phyloP scores from a whole-genome alignment of 2,329 filamentous ascomycete species.

The Trichoderma polysporum region DNA sequence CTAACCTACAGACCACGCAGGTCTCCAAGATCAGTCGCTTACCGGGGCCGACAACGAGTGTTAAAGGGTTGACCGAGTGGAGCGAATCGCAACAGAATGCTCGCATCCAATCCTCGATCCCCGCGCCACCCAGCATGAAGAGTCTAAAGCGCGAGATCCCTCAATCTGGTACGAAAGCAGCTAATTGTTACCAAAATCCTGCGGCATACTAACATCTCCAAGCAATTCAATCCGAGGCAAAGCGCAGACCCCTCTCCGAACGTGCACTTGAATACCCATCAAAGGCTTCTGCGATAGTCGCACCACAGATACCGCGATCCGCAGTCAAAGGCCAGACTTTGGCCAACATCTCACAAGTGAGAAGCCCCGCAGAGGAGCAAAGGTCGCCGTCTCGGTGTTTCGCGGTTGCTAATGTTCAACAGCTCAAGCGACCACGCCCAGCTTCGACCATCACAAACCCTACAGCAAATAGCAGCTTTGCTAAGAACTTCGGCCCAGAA shows the following conservation, averaged over 20 bases:
- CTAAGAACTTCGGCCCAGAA: conserved; percentile 57
- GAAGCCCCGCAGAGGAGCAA: conserved; percentile 3
- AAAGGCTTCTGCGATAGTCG: conserved; percentile 40
- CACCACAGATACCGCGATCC: conserved; percentile 43
- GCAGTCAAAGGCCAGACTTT: conserved; percentile 48
- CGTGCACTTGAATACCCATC: conserved; percentile 51
- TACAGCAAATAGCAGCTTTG: conserved; percentile 49
- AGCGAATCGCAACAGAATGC: conserved; percentile 61
- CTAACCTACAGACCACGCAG: conserved; percentile 28
- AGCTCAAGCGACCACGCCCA: conserved; percentile 43
- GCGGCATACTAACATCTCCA: conserved; percentile 15
- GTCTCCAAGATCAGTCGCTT: conserved; percentile 35
- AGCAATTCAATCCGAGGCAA: conserved; percentile 57
- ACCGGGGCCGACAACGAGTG: conserved; percentile 31
- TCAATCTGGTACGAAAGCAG: conserved; percentile 40
- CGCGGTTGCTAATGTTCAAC: conserved; percentile 17
- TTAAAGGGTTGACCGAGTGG: conserved; percentile 50
- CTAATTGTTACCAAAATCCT: not conserved
- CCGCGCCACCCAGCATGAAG: conserved; percentile 40
- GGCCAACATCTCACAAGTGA: conserved; percentile 33
- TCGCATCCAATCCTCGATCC: conserved; percentile 45
- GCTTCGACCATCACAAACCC: conserved; percentile 34
- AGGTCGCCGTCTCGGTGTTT: not conserved
- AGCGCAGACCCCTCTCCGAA: conserved; percentile 59
- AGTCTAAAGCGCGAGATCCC: conserved; percentile 53